Evolutionary conservation across 345 rosid genomes (phyloP).

Genomic region (Jatropha curcas): DNA sequence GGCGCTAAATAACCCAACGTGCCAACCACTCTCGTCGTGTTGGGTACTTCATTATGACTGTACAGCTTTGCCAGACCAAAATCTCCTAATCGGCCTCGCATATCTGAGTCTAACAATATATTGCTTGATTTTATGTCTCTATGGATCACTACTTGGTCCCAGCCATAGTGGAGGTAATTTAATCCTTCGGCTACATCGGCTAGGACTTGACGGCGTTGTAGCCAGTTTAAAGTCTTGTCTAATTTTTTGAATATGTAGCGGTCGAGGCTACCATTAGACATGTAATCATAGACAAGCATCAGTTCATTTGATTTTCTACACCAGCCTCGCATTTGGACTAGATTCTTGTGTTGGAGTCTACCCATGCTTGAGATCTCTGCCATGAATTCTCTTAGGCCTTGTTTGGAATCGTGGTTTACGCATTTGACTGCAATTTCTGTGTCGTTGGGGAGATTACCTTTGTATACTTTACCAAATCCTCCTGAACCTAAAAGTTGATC

Average conservation of each 20-base stretch:
- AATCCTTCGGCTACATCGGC: constrained; percentile 83
- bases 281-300: constrained; percentile 81
- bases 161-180: constrained; percentile 81
- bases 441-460: constrained; percentile 52
- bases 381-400: constrained; percentile 90
- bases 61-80: constrained; percentile 86
- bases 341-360: constrained; percentile 79
- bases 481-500: constrained; percentile 73
- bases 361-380: constrained; percentile 94
- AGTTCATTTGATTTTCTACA: constrained; percentile 71
- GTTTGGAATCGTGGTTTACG: constrained; percentile 85
- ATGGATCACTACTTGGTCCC: constrained; percentile 88
- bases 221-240: constrained; percentile 57
- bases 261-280: constrained; percentile 83
- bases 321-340: constrained; percentile 87
- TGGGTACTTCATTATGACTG: constrained; percentile 70
- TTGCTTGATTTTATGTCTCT: constrained; percentile 87
- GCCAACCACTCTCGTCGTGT: constrained; percentile 83
- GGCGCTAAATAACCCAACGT: constrained; percentile 89
- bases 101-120: constrained; percentile 67
- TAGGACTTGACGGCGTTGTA: constrained; percentile 52
- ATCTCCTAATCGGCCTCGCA: constrained; percentile 83
- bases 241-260: constrained; percentile 68
- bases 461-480: constrained; percentile 81
- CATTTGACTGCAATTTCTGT: constrained; percentile 73